A percentile compares a stretch with the other conserved stretches of the same genome.
These are phyloP conservation scores for Magnaporthales sp. DNA, from an alignment of 2,329 filamentous ascomycete species.

Conservation along the genomic window DNA sequence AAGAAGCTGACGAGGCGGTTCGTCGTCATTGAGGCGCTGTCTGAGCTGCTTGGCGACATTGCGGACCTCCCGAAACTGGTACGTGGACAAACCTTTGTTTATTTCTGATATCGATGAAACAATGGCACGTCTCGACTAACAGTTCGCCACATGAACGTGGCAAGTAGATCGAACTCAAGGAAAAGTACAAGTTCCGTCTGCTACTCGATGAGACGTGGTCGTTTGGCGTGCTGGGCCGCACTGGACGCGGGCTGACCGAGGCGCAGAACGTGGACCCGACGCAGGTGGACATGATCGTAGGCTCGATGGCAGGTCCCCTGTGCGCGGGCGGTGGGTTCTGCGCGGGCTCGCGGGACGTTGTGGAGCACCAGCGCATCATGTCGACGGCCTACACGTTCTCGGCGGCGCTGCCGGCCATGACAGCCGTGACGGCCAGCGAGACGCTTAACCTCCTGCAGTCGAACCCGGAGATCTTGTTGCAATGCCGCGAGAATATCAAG, in stretches of 20 bases:
- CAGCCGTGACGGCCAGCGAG: conserved; percentile 93
- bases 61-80: conserved; percentile 79
- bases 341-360: conserved; percentile 81
- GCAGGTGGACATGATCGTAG: conserved; percentile 95
- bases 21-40: conserved; percentile 91
- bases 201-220: conserved; percentile 98
- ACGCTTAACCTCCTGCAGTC: conserved; percentile 79
- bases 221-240: conserved; percentile 87
- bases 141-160: not conserved
- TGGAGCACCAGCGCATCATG: conserved; percentile 92
- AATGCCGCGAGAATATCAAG: conserved; percentile 79
- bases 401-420: conserved; percentile 83
- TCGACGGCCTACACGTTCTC: conserved; percentile 93
- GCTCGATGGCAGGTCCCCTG: conserved; percentile 80
- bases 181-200: conserved; percentile 94
- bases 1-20: conserved; percentile 89
- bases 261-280: conserved; percentile 91
- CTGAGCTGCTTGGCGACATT: conserved; percentile 82
- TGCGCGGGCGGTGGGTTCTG: conserved; percentile 95
- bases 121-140: not conserved
- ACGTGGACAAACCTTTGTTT: conserved; percentile 11
- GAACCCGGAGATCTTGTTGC: conserved; percentile 70
- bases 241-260: conserved; percentile 87
- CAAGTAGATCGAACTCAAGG: conserved; percentile 73
- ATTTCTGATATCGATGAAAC: not conserved